Evolutionary conservation across 139 green algal genomes (phyloP), one percentile per base, ranked within the genome.

Genomic region (Penium margaritaceum): DNA sequence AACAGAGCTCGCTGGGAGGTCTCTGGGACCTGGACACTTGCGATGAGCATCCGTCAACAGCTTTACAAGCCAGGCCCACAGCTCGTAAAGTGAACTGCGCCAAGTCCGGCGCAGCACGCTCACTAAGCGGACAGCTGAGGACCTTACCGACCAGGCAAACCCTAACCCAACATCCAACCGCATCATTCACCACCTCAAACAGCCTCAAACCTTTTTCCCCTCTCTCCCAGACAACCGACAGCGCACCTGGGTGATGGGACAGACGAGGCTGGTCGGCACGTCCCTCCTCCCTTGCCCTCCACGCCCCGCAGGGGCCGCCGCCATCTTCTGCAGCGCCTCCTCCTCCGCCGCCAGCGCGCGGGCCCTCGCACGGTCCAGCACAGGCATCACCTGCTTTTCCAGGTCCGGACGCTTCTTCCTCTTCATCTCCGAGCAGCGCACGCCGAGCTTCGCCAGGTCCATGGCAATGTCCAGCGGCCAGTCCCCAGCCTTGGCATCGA

Each of bases 201-300:
- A n/a, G n/a, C n/a, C n/a, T n/a, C n/a, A n/a, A n/a, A n/a, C n/a
- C n/a, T n/a, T n/a, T n/a, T n/a, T n/a, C n/a, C n/a, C n/a, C n/a
- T n/a, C n/a, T n/a, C n/a, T n/a, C n/a, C n/a, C n/a, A n/a, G n/a
- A n/a, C 21, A 21, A 33, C 24, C 24, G 51, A 24, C 51, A 27
- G 21, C 19, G 34, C n/a, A 74, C 70, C 35, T 70, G 70, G 17
- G 57, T 77, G 62, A 77, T 77, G 35, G 70, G 70, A 58, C 70
- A 77, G 57, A 77, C 72, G 32, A 77, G 38, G 46, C 32, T 61
- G 57, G 47, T 71, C 21, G 70, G 70, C 37, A 51, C 68, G 29
- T 72, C 64, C 5, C 41, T 19, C 5, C 37, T 29, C 6, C 37
- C 37, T 29, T 21, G 64, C 29, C 64, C 51, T n/a, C 24, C 51